A percentile compares a stretch with the other conserved stretches of the same genome.
Evolutionary conservation across 768 basidiomycete genomes (phyloP).

Genomic region (Phanerochaete carnosa): DNA sequence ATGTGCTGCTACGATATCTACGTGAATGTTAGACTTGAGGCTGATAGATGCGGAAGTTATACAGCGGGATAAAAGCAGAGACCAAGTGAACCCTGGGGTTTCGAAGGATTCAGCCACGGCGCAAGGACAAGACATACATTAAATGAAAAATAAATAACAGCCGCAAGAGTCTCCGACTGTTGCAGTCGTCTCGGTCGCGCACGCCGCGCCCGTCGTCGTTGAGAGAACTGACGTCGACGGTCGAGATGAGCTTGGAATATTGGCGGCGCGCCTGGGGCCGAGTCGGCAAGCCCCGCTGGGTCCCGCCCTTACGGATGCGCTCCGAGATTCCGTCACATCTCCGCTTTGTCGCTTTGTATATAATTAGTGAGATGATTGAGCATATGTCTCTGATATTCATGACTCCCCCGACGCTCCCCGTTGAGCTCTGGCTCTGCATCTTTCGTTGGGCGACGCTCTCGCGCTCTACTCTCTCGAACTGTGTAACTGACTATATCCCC

Average conservation of each 20-base stretch:
- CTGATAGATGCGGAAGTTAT: too few species aligned
- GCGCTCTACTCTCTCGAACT: conserved; percentile 35
- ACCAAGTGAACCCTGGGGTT: too few species aligned
- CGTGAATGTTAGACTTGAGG: too few species aligned
- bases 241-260: neutral
- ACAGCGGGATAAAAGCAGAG: too few species aligned
- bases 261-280: neutral
- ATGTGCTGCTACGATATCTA: too few species aligned
- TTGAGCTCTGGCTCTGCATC: conserved; percentile 25
- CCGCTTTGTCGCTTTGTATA: neutral
- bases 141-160: too few species aligned
- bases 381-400: neutral
- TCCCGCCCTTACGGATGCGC: neutral
- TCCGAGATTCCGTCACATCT: neutral
- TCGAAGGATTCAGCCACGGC: too few species aligned
- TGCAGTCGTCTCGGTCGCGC: neutral
- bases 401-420: conserved; percentile 13
- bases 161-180: neutral
- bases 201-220: neutral
- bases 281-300: neutral
- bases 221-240: neutral
- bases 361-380: neutral
- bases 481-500: conserved; percentile 38
- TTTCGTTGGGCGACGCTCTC: conserved; percentile 25
- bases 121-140: too few species aligned